Evolutionary conservation across 306 rosid species (phyloP).

Genomic region (Elaeagnus macrophylla): DNA sequence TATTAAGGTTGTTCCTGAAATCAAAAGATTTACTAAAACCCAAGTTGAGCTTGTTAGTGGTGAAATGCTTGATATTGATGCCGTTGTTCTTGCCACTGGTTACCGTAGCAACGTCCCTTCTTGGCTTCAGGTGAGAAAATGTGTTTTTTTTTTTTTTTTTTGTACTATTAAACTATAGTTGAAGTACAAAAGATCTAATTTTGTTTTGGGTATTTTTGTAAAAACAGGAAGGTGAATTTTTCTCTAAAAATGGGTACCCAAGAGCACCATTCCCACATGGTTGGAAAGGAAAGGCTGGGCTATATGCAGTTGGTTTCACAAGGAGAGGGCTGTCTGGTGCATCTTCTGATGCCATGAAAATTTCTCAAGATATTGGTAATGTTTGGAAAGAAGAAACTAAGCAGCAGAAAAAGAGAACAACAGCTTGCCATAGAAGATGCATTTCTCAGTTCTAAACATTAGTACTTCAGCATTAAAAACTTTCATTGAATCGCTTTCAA

Average conservation of each 20-base stretch:
- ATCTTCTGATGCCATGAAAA: constrained; percentile 66
- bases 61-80: constrained; percentile 40
- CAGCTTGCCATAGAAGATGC: constrained; percentile 65
- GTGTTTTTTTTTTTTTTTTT: not conserved
- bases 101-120: constrained; percentile 93
- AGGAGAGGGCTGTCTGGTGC: constrained; percentile 88
- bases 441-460: constrained; percentile 60
- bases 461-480: not conserved
- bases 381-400: constrained; percentile 69
- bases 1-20: constrained; percentile 60
- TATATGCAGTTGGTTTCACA: constrained; percentile 91
- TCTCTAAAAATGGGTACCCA: constrained; percentile 75
- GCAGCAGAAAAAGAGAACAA: constrained; percentile 44
- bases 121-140: constrained; percentile 82
- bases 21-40: constrained; percentile 34
- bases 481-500: not conserved
- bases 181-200: constrained; percentile 17
- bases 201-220: constrained; percentile 16
- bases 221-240: constrained; percentile 70
- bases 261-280: constrained; percentile 67
- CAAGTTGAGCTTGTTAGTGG: constrained; percentile 59
- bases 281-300: constrained; percentile 83
- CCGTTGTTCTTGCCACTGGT: constrained; percentile 76
- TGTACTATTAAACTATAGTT: too few relatives aligned
- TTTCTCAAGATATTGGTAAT: constrained; percentile 62